These are phyloP conservation scores for Glaciozyma antarctica DNA, from an alignment of 768 basidiomycete species.

Conservation along the genomic window DNA sequence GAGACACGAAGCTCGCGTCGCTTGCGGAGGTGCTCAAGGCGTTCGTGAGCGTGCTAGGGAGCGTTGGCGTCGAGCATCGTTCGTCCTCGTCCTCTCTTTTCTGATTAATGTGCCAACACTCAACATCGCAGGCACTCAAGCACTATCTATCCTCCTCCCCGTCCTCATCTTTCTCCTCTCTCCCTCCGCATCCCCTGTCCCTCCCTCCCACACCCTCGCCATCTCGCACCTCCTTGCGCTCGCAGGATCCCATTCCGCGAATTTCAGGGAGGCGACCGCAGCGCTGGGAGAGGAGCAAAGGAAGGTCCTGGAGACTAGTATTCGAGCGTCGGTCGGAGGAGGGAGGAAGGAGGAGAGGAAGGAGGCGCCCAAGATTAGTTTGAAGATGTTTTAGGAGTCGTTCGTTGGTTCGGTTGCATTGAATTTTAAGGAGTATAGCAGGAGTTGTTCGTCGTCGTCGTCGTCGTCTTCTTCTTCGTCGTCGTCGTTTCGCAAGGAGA, in stretches of 20 bases:
- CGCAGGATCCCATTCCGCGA: constrained; percentile 58
- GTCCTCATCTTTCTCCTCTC: constrained; percentile 52
- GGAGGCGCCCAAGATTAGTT: constrained; percentile 17
- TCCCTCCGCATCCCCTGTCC: constrained; percentile 44
- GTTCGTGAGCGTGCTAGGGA: constrained; percentile 55
- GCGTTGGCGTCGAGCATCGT: constrained; percentile 57
- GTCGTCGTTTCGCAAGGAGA: too few species aligned
- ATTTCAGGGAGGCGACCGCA: constrained; percentile 76
- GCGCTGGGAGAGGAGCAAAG: constrained; percentile 53
- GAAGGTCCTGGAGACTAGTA: constrained; percentile 62
- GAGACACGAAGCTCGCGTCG: constrained; percentile 1
- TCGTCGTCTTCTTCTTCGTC: too few species aligned
- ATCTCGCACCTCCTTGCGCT: constrained; percentile 61
- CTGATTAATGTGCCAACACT: not conserved
- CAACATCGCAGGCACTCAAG: constrained; percentile 14
- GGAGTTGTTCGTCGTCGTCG: too few species aligned
- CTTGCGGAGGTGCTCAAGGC: constrained; percentile 75
- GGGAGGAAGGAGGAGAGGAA: not conserved
- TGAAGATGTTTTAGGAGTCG: constrained; percentile 1
- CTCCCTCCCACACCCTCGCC: constrained; percentile 51
- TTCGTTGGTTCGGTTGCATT: too few species aligned
- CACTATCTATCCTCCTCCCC: constrained; percentile 11
- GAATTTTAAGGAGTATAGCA: too few species aligned
- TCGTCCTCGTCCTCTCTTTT: constrained; percentile 37
- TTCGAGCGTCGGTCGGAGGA: constrained; percentile 45